Base-by-base conservation (phyloP, 176 grass and related monocot species). In the Zea luxurians region DNA sequence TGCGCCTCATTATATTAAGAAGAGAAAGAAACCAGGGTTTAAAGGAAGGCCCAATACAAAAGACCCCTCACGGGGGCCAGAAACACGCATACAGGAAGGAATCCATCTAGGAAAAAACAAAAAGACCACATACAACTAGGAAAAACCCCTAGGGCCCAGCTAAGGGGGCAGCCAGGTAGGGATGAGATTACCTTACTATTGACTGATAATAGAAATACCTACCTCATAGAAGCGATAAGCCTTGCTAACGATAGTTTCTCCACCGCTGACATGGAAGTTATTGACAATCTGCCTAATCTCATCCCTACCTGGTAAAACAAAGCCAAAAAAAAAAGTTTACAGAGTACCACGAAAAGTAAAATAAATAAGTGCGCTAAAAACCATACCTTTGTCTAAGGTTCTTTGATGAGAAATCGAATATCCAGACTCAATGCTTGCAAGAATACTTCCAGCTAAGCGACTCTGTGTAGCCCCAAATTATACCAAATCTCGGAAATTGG, bases 221-320 rank as follows among this genome's bases (percentile, higher is more conserved):
- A 94, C 94, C 77, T 70, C 34, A 93, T 97, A 93, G 65, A 90
- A 93, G 41, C 17, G 75, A 92, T 81, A 80, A 88, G 94, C 89
- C 52, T 76, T 75, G 57, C 54, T 17, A 83, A 86, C 77, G 35
- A 92, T 94, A 37, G 78, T 77, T 20, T 88, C 87, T 78, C 91
- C 91, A 94, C 91, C 94, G 65, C 82, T 72, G 42, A 97, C 66
- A 69, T 78, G 47, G 67, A 97, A 69, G 44, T 55, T 73, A 83
- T 70, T 68, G 61, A 92, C 91, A 82, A 94, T 88, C 71, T 88
- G 76, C 13, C 21, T 80, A 76, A 97, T 97, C 70, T 88, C 89
- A 16, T 92, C 85, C 80, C 4, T 92, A 18, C 91, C 94, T 97
- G 58, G 57, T 78, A 57, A 88, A 86, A 83, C 44, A 61, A 78